phyloP scores from a whole-genome alignment of 306 rosid species.

The Sesbania bispinosa region DNA sequence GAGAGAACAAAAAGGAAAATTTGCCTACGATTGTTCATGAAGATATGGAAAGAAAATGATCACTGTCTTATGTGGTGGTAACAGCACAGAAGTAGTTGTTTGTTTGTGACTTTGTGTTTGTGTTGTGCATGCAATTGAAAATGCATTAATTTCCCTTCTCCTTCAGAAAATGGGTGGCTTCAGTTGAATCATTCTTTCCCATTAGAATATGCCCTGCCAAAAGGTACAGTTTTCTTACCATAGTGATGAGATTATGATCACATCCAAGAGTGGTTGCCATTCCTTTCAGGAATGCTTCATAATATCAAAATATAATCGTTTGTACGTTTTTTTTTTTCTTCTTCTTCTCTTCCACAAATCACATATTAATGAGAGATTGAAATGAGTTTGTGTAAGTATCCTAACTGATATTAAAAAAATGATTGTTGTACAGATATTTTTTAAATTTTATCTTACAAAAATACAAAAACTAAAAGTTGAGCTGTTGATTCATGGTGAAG shows the following conservation, averaged over 20 bases:
- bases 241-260: background rate
- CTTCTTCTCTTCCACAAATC: background rate
- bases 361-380: background rate
- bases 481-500: too few relatives aligned
- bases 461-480: too few relatives aligned
- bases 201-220: background rate
- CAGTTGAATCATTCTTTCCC: background rate
- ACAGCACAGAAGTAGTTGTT: background rate
- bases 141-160: background rate
- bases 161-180: constrained; percentile 9
- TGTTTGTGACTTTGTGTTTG: constrained; percentile 21
- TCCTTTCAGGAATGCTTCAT: background rate
- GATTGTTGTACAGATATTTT: too few relatives aligned
- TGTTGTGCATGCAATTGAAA: background rate
- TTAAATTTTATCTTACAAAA: too few relatives aligned
- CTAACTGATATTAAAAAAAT: too few relatives aligned
- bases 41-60: background rate
- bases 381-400: too few relatives aligned
- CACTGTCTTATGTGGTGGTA: background rate
- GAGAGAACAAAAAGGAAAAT: background rate
- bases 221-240: background rate
- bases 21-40: background rate
- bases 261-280: background rate
- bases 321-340: background rate
- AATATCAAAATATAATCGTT: background rate